These are phyloP conservation scores for Capronia coronata DNA, from an alignment of 2,329 filamentous ascomycete genomes.

Conservation along the genomic window DNA sequence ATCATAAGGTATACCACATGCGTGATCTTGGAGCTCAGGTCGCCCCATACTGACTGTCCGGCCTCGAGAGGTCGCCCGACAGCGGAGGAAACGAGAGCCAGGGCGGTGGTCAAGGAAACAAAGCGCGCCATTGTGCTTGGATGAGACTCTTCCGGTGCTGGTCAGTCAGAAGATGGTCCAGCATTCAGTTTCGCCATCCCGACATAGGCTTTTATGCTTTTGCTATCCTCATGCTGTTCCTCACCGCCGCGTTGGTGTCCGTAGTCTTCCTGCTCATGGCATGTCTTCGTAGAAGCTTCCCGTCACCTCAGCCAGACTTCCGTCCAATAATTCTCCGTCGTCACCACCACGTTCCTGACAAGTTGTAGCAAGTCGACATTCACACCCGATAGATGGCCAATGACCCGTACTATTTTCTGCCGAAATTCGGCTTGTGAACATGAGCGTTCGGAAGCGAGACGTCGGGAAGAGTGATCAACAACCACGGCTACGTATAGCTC, in stretches of 20 bases:
- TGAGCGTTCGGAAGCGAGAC: not conserved
- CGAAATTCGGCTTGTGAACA: not conserved
- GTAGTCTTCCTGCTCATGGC: not conserved
- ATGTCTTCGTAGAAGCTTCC: not conserved
- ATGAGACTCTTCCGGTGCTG: not conserved
- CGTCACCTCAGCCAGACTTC: not conserved
- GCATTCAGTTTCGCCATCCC: not conserved
- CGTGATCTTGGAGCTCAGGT: conserved; percentile 19
- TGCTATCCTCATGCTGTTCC: not conserved
- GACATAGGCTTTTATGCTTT: not conserved
- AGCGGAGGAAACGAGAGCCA: conserved; percentile 12
- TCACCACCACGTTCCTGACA: not conserved
- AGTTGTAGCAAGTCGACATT: not conserved
- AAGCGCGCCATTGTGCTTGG: conserved; percentile 6
- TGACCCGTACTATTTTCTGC: not conserved
- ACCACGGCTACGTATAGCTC: not conserved
- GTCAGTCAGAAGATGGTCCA: no score
- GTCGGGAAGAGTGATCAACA: no score
- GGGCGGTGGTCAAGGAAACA: conserved; percentile 6
- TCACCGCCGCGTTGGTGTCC: not conserved
- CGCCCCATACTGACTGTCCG: conserved; percentile 8
- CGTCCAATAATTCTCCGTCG: not conserved
- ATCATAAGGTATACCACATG: conserved; percentile 18
- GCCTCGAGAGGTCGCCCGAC: conserved; percentile 8
- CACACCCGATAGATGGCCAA: not conserved